A percentile compares a stretch with the other conserved stretches of the same genome.
These are phyloP conservation scores for Kickxella alabastrina DNA, from an alignment of 192 early-diverging fungal species.

Conservation along the genomic window DNA sequence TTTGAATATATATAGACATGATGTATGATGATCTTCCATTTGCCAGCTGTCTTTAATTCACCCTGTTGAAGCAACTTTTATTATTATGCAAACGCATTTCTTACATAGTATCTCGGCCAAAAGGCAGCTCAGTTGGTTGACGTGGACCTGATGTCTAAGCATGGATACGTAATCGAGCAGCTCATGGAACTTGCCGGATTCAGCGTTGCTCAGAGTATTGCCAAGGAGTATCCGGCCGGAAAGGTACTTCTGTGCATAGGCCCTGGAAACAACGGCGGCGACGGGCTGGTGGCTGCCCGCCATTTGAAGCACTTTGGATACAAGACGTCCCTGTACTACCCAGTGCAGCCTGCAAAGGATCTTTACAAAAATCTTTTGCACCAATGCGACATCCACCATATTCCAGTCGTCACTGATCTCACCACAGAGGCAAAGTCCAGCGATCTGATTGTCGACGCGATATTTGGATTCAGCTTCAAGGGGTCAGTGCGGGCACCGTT, in stretches of 20 bases:
- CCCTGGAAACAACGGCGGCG: constrained; percentile 96
- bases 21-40: too few relatives aligned
- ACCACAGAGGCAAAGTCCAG: constrained; percentile 31
- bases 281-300: constrained; percentile 91
- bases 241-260: constrained; percentile 70
- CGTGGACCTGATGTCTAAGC: constrained; percentile 77
- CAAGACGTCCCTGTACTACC: constrained; percentile 72
- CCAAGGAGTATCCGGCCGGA: constrained; percentile 61
- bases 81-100: too few relatives aligned
- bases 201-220: constrained; percentile 81
- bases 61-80: too few relatives aligned
- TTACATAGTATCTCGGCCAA: constrained; percentile 41
- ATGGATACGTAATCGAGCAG: constrained; percentile 90
- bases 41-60: too few relatives aligned
- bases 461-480: constrained; percentile 91
- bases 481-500: constrained; percentile 78
- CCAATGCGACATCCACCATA: constrained; percentile 68
- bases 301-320: constrained; percentile 91
- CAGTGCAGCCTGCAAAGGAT: constrained; percentile 69
- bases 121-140: constrained; percentile 59
- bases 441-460: constrained; percentile 79
- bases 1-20: too few relatives aligned
- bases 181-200: constrained; percentile 83
- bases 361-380: constrained; percentile 67
- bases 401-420: constrained; percentile 57